Base-by-base conservation (phyloP, 495 filamentous ascomycete genomes). In the Chaetomium tenue region DNA sequence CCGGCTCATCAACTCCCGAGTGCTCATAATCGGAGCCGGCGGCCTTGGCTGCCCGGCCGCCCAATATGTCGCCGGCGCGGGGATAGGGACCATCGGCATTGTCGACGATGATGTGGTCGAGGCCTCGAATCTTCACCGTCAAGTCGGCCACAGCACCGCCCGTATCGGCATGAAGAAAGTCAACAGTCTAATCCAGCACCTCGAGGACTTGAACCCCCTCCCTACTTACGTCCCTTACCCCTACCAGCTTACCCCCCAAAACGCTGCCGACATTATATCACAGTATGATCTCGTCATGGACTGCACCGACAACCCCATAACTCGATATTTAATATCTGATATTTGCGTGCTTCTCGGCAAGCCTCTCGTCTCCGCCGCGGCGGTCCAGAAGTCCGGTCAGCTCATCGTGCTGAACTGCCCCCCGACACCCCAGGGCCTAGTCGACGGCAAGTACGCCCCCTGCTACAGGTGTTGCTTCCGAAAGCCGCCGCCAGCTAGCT, bases 381-480 rank as follows among this genome's bases (percentile, higher is more conserved):
- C 94, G 0, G 76, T 97, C 25, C 85, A 88, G 7, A 92, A 86
- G 0, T 92, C 96, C 54, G 94, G 94, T 25, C 93, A 97, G 76
- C 83, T 98, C 2, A 89, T 94, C 75, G 87, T 96, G 0, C 79
- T 98, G 42, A 91, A 91, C 70, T 81, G 83, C 46, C 88, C 88
- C 9, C 79, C 86, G 3, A 75, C 75, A 0, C 70, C 79, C 7
- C 75, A 76, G 42, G 81, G 82, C 8, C 56, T 71, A 4, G 37
- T 66, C 4, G 66, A 72, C 25, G 76, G 76, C 5, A 58, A 53
- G 0, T 64, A 64, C 30, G 88, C 91, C 0, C 92, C 93, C 2
- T 98, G 94, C 76, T 98, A 98, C 75, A 83, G 94, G 37, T 98
- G 94, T 73, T 85, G 97, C 37, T 98, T 96, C 71, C 90, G 91